Evolutionary conservation across 768 basidiomycete species (phyloP).

Genomic region (Krasilnikovozyma curviuscula): DNA sequence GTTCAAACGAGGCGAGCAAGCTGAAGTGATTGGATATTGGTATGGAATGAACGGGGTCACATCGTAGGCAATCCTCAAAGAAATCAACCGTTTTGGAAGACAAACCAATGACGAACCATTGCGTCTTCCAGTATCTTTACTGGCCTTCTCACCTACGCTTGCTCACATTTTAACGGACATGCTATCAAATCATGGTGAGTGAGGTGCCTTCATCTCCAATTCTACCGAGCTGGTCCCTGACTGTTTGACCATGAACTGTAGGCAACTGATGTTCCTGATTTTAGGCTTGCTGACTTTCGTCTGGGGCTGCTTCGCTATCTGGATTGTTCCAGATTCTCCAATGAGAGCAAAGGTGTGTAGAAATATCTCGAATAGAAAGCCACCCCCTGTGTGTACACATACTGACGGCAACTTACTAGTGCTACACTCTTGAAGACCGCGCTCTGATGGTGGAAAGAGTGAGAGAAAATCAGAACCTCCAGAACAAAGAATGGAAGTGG

Average conservation of each 20-base stretch:
- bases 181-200: conserved; percentile 35
- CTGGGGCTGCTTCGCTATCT: conserved; percentile 34
- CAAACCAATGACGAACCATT: conserved; percentile 28
- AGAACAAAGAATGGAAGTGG: no score
- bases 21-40: conserved; percentile 19
- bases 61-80: no score
- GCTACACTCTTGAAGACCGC: no score
- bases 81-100: no score
- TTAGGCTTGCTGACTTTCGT: conserved; percentile 28
- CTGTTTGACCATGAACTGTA: neutral
- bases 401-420: no score
- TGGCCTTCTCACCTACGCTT: conserved; percentile 36
- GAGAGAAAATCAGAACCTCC: no score
- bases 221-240: neutral
- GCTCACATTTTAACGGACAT: conserved; percentile 31
- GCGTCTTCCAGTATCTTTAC: conserved; percentile 34
- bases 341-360: conserved; percentile 16
- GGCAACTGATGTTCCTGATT: conserved; percentile 15
- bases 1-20: conserved; percentile 37
- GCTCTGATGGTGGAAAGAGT: no score
- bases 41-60: no score
- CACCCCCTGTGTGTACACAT: no score
- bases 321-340: conserved; percentile 31
- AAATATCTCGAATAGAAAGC: no score
- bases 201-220: neutral